Conservation (phyloP, 2,329 filamentous ascomycete genomes). For the Cercospora berteroae region DNA sequence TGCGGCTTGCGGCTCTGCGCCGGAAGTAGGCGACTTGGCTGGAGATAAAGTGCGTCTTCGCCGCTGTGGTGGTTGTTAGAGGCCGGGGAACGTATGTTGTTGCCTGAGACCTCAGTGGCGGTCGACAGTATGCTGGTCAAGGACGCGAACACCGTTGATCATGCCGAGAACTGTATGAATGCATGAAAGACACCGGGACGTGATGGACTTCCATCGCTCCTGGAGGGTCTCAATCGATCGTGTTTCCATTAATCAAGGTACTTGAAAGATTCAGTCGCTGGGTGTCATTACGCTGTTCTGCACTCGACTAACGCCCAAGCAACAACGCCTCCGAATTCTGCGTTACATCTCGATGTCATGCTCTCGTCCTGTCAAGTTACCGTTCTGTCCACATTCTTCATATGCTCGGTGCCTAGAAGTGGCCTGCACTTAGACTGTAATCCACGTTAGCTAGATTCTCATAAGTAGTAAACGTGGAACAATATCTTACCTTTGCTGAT, state of each 20-base stretch:
- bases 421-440: not conserved
- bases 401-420: not conserved
- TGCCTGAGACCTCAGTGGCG: not conserved
- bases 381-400: not conserved
- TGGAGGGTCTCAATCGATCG: not conserved
- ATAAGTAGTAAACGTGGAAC: too few relatives aligned
- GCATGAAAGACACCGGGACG: not conserved
- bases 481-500: not conserved
- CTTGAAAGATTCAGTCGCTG: not conserved
- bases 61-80: not conserved
- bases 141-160: not conserved
- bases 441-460: not conserved
- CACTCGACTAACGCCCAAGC: not conserved
- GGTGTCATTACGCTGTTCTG: not conserved
- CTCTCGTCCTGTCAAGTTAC: not conserved
- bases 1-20: not conserved
- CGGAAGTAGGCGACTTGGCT: not conserved
- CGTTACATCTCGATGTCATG: not conserved
- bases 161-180: too few relatives aligned
- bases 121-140: not conserved
- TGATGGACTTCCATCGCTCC: not conserved
- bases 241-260: not conserved
- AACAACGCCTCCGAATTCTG: not conserved
- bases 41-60: not conserved
- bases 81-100: not conserved